Evolutionary conservation across 2,329 filamentous ascomycete genomes (phyloP).

Genomic region (Neodidymelliopsis sp.): DNA sequence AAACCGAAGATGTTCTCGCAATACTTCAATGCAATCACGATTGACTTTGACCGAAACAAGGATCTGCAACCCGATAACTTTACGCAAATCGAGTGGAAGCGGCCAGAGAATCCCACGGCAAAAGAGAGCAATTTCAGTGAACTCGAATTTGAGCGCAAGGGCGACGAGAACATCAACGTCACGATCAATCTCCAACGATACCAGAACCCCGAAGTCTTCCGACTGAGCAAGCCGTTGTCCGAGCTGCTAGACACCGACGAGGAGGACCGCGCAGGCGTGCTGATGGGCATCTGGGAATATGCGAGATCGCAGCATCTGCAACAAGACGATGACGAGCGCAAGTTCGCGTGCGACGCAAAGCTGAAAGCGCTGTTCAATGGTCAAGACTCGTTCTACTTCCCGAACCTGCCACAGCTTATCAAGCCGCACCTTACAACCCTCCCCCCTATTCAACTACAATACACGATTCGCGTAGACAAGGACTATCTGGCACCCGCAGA

Average conservation of each 20-base stretch:
- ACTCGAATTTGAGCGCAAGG: conserved; percentile 87
- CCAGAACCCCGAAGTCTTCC: conserved; percentile 85
- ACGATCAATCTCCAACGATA: conserved; percentile 86
- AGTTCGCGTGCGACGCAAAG: conserved; percentile 87
- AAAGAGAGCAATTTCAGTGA: conserved; percentile 84
- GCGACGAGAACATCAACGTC: conserved; percentile 91
- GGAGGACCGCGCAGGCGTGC: conserved; percentile 84
- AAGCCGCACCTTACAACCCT: conserved; percentile 79
- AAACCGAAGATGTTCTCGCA: conserved; percentile 70
- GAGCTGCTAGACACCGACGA: conserved; percentile 87
- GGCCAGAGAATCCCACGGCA: conserved; percentile 70
- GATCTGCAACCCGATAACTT: conserved; percentile 72
- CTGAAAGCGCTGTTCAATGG: conserved; percentile 76
- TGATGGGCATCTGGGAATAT: conserved; percentile 96
- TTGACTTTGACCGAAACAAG: conserved; percentile 63
- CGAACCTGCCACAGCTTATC: conserved; percentile 81
- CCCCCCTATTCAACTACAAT: conserved; percentile 81
- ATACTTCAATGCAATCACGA: conserved; percentile 81
- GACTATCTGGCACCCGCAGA: conserved; percentile 66
- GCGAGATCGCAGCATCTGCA: conserved; percentile 84
- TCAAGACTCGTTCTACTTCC: conserved; percentile 82
- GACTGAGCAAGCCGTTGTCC: conserved; percentile 78
- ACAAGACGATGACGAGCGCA: conserved; percentile 93
- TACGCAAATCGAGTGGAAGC: conserved; percentile 83
- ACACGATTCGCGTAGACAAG: conserved; percentile 90